Conservation (phyloP, 129 eudicot genomes). For the Artemisia annua region DNA sequence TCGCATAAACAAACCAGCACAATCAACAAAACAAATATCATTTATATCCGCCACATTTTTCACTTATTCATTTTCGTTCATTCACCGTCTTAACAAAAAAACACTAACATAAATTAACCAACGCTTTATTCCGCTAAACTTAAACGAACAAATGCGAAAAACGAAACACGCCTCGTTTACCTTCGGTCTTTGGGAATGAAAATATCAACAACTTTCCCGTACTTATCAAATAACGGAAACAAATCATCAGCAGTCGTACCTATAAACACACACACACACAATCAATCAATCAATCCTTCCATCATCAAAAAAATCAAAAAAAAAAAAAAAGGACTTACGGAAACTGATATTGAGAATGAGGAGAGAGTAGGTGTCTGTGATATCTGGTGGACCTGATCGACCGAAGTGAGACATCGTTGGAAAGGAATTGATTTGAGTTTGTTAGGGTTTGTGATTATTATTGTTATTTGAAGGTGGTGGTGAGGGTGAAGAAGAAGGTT, state of each 20-base stretch:
- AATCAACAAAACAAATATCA: background rate
- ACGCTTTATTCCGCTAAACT: background rate
- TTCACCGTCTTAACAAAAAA: too few relatives aligned
- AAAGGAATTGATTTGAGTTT: background rate
- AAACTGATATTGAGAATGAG: constrained; percentile 68
- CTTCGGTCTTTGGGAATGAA: constrained; percentile 75
- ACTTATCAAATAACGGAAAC: constrained; percentile 68
- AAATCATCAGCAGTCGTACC: constrained; percentile 75
- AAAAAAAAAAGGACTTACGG: constrained; percentile 31
- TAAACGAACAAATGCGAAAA: background rate
- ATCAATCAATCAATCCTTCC: background rate
- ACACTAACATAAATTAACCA: too few relatives aligned
- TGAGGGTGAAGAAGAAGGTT: too few relatives aligned
- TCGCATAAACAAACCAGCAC: background rate
- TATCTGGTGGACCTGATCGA: constrained; percentile 66
- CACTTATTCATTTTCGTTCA: too few relatives aligned
- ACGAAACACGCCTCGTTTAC: constrained; percentile 12
- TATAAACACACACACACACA: background rate
- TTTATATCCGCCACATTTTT: too few relatives aligned
- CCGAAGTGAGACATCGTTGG: constrained; percentile 65
- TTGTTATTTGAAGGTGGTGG: too few relatives aligned
- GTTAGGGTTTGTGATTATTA: too few relatives aligned
- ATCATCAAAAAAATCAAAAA: background rate
- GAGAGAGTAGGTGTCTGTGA: constrained; percentile 64
- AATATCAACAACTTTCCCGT: constrained; percentile 79